phyloP scores from a whole-genome alignment of 345 rosid species.

The Orychophragmus violaceus region DNA sequence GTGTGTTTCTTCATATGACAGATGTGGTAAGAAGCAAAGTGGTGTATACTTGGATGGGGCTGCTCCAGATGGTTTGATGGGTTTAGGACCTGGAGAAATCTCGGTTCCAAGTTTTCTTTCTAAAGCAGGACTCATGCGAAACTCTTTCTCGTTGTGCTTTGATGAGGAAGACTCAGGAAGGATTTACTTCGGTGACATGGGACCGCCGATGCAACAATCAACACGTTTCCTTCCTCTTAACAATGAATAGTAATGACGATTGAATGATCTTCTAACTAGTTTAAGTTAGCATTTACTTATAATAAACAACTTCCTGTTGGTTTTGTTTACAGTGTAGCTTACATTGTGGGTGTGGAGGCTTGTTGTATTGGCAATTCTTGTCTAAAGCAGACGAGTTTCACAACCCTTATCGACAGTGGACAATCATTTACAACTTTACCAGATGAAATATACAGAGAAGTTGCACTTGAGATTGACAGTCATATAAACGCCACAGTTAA shows the following conservation, averaged over 20 bases:
- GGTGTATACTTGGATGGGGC: conserved; percentile 67
- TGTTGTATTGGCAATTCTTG: conserved; percentile 67
- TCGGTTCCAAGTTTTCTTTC: conserved; percentile 82
- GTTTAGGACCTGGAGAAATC: conserved; percentile 69
- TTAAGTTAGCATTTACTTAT: not conserved
- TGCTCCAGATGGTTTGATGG: conserved; percentile 95
- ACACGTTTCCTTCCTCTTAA: conserved; percentile 53
- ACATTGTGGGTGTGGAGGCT: conserved; percentile 69
- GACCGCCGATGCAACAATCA: conserved; percentile 58
- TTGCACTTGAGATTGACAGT: conserved; percentile 66
- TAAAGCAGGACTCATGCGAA: conserved; percentile 59
- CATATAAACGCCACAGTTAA: conserved; percentile 48
- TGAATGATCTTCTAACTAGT: not conserved
- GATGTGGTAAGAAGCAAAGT: conserved; percentile 92
- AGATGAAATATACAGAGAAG: conserved; percentile 36
- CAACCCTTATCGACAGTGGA: conserved; percentile 69
- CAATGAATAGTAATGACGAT: conserved; percentile 50
- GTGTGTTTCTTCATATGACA: conserved; percentile 14
- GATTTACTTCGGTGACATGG: conserved; percentile 80
- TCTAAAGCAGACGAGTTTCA: conserved; percentile 52
- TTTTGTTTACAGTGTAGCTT: conserved; percentile 27
- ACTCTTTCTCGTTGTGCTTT: conserved; percentile 89
- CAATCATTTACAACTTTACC: conserved; percentile 87
- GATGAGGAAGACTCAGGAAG: conserved; percentile 73
- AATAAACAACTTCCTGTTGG: not conserved